These are phyloP conservation scores for Adansonia grandidieri DNA, from an alignment of 441 rosid genomes.

Conservation along the genomic window DNA sequence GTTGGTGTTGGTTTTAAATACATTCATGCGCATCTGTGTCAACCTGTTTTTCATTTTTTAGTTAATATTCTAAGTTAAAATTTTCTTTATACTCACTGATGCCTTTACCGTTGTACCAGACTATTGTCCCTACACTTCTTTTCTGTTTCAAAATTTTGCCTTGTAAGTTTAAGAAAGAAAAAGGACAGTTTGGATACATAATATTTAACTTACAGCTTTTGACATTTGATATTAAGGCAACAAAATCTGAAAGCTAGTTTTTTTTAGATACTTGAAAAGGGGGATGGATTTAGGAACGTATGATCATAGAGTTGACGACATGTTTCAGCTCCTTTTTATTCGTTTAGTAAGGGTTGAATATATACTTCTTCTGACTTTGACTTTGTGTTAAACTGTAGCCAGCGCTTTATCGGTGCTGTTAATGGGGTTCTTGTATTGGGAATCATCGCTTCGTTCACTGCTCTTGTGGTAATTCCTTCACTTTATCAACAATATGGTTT, in stretches of 20 bases:
- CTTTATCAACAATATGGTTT: constrained; percentile 8
- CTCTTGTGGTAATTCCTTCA: constrained; percentile 71
- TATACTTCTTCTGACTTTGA: constrained; percentile 4
- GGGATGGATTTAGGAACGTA: background rate
- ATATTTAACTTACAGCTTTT: background rate
- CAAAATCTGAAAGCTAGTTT: background rate
- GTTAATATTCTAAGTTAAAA: background rate
- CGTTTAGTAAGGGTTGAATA: background rate
- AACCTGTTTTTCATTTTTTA: background rate
- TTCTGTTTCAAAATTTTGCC: background rate
- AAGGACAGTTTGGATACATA: background rate
- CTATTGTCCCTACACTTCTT: background rate
- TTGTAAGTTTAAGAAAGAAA: too few species aligned
- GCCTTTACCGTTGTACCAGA: background rate
- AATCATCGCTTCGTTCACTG: constrained; percentile 70
- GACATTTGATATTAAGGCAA: background rate
- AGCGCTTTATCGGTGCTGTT: constrained; percentile 80
- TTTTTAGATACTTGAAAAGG: background rate
- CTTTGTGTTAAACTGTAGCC: constrained; percentile 52
- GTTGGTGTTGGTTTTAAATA: constrained; percentile 38
- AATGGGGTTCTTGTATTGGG: constrained; percentile 81
- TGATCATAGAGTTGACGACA: background rate
- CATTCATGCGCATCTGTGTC: background rate
- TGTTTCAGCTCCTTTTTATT: background rate
- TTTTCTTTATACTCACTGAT: background rate